Conservation (phyloP, 148 eudicot genomes). For the Rhododendron vialii region DNA sequence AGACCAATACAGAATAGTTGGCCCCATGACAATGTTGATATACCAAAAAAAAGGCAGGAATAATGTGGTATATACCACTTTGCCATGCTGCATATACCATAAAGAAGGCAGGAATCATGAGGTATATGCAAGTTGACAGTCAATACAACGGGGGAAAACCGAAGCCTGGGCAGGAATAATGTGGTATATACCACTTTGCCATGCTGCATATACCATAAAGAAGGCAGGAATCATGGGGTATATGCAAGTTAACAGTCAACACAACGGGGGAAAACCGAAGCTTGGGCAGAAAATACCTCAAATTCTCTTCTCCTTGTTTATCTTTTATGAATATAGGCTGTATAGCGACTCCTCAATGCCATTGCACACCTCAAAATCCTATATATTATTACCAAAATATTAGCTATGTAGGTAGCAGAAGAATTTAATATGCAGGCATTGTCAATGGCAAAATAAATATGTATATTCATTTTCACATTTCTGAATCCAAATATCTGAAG, state of each 20-base stretch:
- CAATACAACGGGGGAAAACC: background rate
- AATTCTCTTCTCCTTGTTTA: conserved; percentile 81
- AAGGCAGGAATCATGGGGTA: background rate
- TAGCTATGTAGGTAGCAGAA: background rate
- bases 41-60: no score
- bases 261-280: background rate
- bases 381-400: conserved; percentile 9
- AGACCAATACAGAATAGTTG: no score
- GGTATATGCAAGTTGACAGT: background rate
- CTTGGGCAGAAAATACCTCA: conserved; percentile 48
- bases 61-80: no score
- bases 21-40: no score
- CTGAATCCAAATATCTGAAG: background rate
- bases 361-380: conserved; percentile 86
- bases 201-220: no score
- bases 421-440: background rate
- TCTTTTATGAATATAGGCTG: conserved; percentile 56
- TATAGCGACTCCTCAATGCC: conserved; percentile 88
- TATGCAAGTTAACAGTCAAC: background rate
- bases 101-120: background rate
- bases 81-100: no score
- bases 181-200: no score
- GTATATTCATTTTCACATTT: background rate
- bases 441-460: background rate
- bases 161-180: no score